These are phyloP conservation scores for Paramecium pentaurelia DNA, from an alignment of 73 alveolate genomes.

Conservation along the genomic window DNA sequence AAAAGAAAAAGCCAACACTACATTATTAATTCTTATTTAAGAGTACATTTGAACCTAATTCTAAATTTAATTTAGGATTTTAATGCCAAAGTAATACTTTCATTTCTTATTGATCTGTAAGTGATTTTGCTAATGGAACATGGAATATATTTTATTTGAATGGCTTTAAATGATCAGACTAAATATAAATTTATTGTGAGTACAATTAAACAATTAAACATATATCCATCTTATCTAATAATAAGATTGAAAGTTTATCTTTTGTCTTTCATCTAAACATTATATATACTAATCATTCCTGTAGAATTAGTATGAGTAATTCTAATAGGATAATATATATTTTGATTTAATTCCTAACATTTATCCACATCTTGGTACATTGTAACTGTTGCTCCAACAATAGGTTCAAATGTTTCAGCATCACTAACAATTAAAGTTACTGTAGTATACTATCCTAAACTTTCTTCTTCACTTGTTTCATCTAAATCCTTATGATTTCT, in stretches of 20 bases:
- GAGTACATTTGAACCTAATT: constrained; percentile 10
- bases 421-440: not conserved
- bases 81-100: not conserved
- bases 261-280: not conserved
- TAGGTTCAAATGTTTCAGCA: constrained; percentile 6
- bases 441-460: not conserved
- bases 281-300: not conserved
- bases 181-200: not conserved
- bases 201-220: not conserved
- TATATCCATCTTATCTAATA: not conserved
- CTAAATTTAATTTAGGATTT: not conserved
- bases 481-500: not conserved
- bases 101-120: not conserved
- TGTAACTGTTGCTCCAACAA: not conserved
- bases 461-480: not conserved
- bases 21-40: not conserved
- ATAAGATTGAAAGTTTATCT: not conserved
- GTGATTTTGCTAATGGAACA: not conserved
- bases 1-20: not conserved
- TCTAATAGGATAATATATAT: constrained; percentile 15
- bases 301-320: not conserved
- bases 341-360: not conserved
- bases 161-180: not conserved
- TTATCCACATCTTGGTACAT: not conserved
- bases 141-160: not conserved